Percentiles rank a stretch among this genome's conserved stretches.
These are phyloP conservation scores for Ascobolus immersus DNA, from an alignment of 495 filamentous ascomycete species.

Conservation along the genomic window DNA sequence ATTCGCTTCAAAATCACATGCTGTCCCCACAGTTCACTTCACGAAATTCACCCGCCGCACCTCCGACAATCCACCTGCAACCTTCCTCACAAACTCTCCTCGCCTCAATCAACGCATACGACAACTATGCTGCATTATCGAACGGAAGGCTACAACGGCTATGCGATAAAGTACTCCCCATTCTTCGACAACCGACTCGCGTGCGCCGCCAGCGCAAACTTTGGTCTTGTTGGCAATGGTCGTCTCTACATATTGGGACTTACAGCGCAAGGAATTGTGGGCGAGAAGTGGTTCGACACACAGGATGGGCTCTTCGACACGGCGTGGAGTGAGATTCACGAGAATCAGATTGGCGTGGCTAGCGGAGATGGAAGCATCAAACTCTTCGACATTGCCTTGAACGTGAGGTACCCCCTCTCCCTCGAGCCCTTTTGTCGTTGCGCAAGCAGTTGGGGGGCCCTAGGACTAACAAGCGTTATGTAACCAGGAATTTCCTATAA, in stretches of 20 bases:
- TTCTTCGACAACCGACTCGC: constrained; percentile 90
- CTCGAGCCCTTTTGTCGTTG: too few species aligned
- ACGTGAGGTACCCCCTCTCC: too few species aligned
- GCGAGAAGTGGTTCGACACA: constrained; percentile 77
- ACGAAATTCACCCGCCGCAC: too few species aligned
- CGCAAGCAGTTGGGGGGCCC: not conserved
- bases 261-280: constrained; percentile 55
- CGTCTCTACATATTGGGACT: constrained; percentile 58
- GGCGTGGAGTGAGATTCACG: constrained; percentile 80
- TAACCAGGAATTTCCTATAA: constrained; percentile 47
- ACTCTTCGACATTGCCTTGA: constrained; percentile 56
- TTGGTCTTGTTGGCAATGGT: constrained; percentile 90
- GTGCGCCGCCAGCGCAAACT: constrained; percentile 66
- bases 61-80: too few species aligned
- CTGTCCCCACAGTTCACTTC: too few species aligned
- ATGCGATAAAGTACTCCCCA: constrained; percentile 86
- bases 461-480: not conserved
- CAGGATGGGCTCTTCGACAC: constrained; percentile 90
- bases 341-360: constrained; percentile 70
- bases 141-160: constrained; percentile 81
- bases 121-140: constrained; percentile 68
- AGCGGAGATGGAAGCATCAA: constrained; percentile 83
- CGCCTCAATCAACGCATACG: too few species aligned
- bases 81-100: too few species aligned
- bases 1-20: too few species aligned